Evolutionary conservation across 139 green algal species (phyloP).

Genomic region (Coelastrella sp.): DNA sequence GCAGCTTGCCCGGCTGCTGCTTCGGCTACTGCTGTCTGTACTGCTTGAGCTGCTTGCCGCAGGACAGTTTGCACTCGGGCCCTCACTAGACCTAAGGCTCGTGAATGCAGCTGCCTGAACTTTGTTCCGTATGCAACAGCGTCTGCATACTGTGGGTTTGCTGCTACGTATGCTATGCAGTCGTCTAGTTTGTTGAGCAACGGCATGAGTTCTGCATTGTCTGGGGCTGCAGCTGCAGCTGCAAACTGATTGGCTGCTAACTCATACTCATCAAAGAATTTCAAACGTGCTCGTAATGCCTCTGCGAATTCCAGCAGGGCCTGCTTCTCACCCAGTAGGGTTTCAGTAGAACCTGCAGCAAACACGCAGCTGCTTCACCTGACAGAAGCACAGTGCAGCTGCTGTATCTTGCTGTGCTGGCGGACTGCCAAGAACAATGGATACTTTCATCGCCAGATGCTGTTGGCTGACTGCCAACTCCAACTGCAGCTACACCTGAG

Average conservation of each 20-base stretch:
- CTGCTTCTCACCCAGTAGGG: constrained; percentile 73
- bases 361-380: background rate
- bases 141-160: constrained; percentile 94
- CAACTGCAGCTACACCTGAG: too few species aligned
- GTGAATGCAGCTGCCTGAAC: constrained; percentile 92
- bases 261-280: constrained; percentile 97
- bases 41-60: constrained; percentile 33
- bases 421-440: too few species aligned
- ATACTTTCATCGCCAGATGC: too few species aligned
- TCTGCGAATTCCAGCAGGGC: constrained; percentile 79
- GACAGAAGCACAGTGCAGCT: too few species aligned
- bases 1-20: background rate
- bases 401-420: too few species aligned
- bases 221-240: constrained; percentile 55
- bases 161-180: constrained; percentile 85
- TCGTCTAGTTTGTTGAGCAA: constrained; percentile 92
- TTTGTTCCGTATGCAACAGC: constrained; percentile 84
- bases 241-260: constrained; percentile 48
- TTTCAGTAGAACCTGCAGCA: constrained; percentile 11
- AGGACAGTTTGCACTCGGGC: constrained; percentile 44
- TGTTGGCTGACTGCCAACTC: too few species aligned
- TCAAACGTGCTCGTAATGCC: constrained; percentile 80
- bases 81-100: constrained; percentile 56
- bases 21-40: constrained; percentile 21
- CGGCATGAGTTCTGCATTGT: constrained; percentile 75